Conservation (phyloP, 108 stramenopile species). For the Cylindrotheca fusiformis region DNA sequence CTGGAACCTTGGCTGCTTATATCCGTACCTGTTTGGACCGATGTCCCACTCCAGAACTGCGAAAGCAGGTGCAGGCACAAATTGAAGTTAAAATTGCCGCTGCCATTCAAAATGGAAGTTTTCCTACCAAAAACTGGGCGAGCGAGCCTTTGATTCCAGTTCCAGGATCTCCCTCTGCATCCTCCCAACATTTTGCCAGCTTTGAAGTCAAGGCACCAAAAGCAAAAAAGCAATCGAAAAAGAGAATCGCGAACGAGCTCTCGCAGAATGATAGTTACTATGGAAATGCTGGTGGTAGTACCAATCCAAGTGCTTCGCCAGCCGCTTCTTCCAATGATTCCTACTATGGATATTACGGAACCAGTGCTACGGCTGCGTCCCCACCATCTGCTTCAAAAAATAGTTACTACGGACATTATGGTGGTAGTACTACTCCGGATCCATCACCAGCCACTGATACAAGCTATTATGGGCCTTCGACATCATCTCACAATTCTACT, state of each 20-base stretch:
- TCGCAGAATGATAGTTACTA: neutral
- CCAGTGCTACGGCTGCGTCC: neutral
- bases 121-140: slow-evolving; percentile 42
- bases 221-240: neutral
- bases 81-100: slow-evolving; percentile 30
- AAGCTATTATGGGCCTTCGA: slow-evolving; percentile 22
- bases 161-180: neutral
- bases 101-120: slow-evolving; percentile 28
- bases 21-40: slow-evolving; percentile 35
- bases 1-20: slow-evolving; percentile 30
- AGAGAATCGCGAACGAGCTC: neutral
- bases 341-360: slow-evolving; percentile 1
- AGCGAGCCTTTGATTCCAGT: slow-evolving; percentile 26
- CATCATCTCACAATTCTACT: slow-evolving; percentile 3
- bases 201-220: too few species aligned
- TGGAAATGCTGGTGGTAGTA: neutral
- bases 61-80: slow-evolving; percentile 20
- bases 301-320: neutral
- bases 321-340: too few species aligned
- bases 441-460: neutral
- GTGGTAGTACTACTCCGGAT: neutral
- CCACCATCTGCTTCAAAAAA: neutral
- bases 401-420: slow-evolving; percentile 1
- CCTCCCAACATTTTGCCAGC: too few species aligned
- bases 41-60: slow-evolving; percentile 21